phyloP scores from a whole-genome alignment of 768 basidiomycete genomes.

The Boletus eberwhitei region DNA sequence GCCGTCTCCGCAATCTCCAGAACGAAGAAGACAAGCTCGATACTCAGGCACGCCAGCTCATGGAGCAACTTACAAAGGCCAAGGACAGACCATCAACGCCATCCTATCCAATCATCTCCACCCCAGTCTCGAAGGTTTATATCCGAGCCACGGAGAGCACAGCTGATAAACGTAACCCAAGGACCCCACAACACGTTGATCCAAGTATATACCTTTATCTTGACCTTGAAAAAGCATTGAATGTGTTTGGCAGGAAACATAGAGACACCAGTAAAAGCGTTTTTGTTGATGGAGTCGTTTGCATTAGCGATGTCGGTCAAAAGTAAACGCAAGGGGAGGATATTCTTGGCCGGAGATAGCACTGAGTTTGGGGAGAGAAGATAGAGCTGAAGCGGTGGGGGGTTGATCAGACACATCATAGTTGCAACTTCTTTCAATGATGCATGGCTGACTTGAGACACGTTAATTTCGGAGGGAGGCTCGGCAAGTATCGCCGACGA shows the following conservation, averaged over 20 bases:
- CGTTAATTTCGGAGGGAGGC: background rate
- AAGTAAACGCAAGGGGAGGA: conserved; percentile 23
- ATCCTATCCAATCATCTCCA: background rate
- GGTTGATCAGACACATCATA: background rate
- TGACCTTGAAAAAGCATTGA: background rate
- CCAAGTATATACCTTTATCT: conserved; percentile 7
- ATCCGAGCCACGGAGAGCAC: background rate
- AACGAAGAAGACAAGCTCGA: conserved; percentile 21
- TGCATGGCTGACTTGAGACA: background rate
- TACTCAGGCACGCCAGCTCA: conserved; percentile 11
- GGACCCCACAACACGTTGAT: conserved; percentile 4
- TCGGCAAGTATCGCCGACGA: background rate
- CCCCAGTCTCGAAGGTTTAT: background rate
- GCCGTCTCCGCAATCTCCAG: conserved; percentile 20
- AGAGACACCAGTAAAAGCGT: conserved; percentile 20
- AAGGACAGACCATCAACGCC: background rate
- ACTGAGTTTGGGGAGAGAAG: conserved; percentile 15
- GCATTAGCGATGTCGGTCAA: conserved; percentile 20
- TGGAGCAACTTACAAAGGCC: background rate
- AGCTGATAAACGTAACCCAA: background rate
- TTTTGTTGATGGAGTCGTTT: conserved; percentile 19
- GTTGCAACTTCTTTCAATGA: background rate
- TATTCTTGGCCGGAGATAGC: conserved; percentile 17
- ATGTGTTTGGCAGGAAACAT: conserved; percentile 6
- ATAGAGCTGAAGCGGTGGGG: background rate